Conservation (phyloP, 2,329 filamentous ascomycete species). For the Stromatinia cepivora region DNA sequence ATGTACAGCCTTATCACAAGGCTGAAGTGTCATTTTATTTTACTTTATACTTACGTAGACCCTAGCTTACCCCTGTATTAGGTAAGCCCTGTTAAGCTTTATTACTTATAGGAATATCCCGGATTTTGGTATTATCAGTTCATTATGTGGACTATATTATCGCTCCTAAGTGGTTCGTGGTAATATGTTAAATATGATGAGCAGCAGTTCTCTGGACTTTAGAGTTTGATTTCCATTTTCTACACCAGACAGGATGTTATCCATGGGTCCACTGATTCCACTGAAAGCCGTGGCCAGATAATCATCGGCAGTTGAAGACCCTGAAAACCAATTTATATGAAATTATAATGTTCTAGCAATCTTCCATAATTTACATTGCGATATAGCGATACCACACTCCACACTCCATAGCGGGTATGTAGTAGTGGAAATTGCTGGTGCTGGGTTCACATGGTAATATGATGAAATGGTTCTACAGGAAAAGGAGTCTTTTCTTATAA, state of each 20-base stretch:
- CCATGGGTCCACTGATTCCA: not conserved
- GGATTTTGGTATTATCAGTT: too few relatives aligned
- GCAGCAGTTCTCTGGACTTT: not conserved
- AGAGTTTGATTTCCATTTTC: not conserved
- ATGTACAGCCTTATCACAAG: constrained; percentile 1
- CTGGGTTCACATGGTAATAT: not conserved
- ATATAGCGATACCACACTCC: not conserved
- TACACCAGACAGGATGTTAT: not conserved
- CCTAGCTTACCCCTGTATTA: not conserved
- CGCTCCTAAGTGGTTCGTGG: not conserved
- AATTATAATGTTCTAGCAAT: not conserved
- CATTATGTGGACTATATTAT: not conserved
- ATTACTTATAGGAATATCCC: too few relatives aligned
- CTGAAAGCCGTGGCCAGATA: not conserved
- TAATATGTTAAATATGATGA: not conserved
- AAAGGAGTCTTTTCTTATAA: constrained; percentile 2
- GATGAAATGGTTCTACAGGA: not conserved
- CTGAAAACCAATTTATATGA: not conserved
- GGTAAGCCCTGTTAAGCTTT: not conserved
- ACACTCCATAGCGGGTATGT: not conserved
- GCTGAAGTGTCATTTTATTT: not conserved
- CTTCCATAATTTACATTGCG: not conserved
- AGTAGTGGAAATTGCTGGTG: not conserved
- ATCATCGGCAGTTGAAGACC: not conserved
- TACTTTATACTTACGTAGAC: not conserved